Base-by-base conservation (phyloP, 1,284 basidiomycete species). In the Schizophyllum amplum region DNA sequence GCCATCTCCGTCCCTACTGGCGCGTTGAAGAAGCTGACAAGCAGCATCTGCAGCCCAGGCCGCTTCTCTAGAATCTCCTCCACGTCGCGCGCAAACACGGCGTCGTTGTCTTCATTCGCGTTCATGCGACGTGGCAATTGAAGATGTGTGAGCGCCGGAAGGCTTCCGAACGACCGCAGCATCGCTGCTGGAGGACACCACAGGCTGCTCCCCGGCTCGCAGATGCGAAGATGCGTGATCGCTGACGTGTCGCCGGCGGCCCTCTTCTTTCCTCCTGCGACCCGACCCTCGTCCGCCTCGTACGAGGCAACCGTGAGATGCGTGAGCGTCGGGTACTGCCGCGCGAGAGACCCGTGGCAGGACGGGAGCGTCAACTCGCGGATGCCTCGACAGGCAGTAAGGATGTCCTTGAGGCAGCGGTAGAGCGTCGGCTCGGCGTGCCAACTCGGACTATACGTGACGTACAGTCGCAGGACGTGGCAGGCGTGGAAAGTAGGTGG, bases 41-140 rank as follows among this genome's bases (percentile, higher is more conserved):
- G 69, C 22, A 75, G 60, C 64, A 71, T 66, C 62, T 68, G 67
- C 60, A 76, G 52, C 9, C 51, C 57, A 1, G 65, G 64, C 20
- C 65, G 66, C 52, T 56, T 59, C 6, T 53, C 57, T n/a, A 77
- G 64, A 46, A 77, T 63, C 6, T 55, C 23, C 23, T 57, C 57
- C 20, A 77, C 58, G 24, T 75, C 72, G 5, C 67, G 61, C 5
- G 66, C 65, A 56, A 78, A 77, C n/a, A 67, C 62, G 5, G 57
- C 47, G 60, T 78, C 76, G 57, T 77, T 78, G 33, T 70, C 72
- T 57, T 69, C 67, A 59, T 77, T 77, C 2, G 72, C 71, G 52
- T 74, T 66, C 21, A 71, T 66, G 4, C 72, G 69, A 24, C 76
- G 73, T 1, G 72, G 62, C 21, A 78, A 64, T 48, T 74, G 69